Base-by-base conservation (phyloP, 495 filamentous ascomycete genomes). In the Tricharina praecox region DNA sequence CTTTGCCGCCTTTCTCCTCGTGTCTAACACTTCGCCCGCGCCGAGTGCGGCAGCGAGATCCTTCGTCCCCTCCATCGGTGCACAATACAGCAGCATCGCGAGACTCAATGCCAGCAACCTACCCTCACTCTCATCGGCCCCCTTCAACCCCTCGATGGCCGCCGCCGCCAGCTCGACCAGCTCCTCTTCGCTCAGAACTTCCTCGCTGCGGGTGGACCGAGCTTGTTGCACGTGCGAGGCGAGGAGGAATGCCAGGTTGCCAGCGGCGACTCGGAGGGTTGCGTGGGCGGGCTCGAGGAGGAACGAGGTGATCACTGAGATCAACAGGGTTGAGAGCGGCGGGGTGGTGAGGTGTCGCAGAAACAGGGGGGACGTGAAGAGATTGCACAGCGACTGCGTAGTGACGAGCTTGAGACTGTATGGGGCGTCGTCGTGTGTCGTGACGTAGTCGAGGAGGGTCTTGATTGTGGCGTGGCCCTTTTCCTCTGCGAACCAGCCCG, bases 381-480 rank as follows among this genome's bases (percentile, higher is more conserved):
- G 63, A 50, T 82, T 82, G 48, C 67, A 72, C 1, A 73, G 62
- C 52, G 69, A 67, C 20, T 78, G 75, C 15, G 83, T 66, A 0
- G 83, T 81, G 16, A 90, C 82, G 18, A 97, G 76, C 15, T 81
- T 76, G 8, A 95, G 72, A 16, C 78, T 74, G 59, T 96, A 93
- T 1, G 88, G 85, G 47, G 69, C 75, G 1, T 63, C 58, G 5
- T 59, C 41, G 2, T 68, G 58, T 3, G 63, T 52, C 3, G 68
- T 75, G 26, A 78, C 67, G 45, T 76, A 70, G 7, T 70, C 57
- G 24, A 96, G 64, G 4, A 94, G 55, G 8, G 75, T 65, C 44
- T 72, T 55, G 18, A 93, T 66, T 11, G 81, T 84, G 34, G 61
- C 55, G 50, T 81, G 77, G 26, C 55, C 50, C 48, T 64, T 56